These are phyloP conservation scores for Pontederia crassipes DNA, from an alignment of 176 grass and related monocot species.

Conservation along the genomic window DNA sequence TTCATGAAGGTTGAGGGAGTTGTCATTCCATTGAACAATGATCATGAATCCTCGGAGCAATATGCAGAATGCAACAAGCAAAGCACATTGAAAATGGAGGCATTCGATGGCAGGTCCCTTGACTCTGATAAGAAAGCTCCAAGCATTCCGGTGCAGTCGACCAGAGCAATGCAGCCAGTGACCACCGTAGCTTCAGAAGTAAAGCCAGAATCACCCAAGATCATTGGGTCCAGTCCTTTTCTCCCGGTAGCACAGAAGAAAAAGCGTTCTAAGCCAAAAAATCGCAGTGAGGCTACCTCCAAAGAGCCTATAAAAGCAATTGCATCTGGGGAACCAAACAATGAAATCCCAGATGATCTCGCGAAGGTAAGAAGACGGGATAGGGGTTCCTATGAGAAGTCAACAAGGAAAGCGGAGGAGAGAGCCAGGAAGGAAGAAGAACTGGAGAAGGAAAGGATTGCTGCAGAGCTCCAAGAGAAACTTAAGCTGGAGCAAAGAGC, in stretches of 20 bases:
- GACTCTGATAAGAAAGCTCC: conserved; percentile 59
- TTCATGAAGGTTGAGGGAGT: conserved; percentile 38
- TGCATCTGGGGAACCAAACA: conserved; percentile 6
- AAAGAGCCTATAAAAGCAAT: conserved; percentile 5
- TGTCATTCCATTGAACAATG: conserved; percentile 60
- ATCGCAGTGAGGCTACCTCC: conserved; percentile 18
- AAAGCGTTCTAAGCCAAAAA: conserved; percentile 37
- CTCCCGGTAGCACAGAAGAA: conserved; percentile 23
- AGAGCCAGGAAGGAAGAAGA: conserved; percentile 36
- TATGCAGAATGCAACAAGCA: conserved; percentile 65
- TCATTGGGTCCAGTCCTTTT: conserved; percentile 37
- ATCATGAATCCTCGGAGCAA: conserved; percentile 62
- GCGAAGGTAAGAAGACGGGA: conserved; percentile 28
- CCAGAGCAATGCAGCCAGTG: conserved; percentile 12
- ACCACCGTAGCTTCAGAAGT: conserved; percentile 13
- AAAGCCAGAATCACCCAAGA: conserved; percentile 20
- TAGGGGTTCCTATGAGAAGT: conserved; percentile 25
- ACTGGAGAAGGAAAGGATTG: conserved; percentile 33
- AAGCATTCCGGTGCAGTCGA: conserved; percentile 23
- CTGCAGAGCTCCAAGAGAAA: conserved; percentile 41
- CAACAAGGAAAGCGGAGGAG: conserved; percentile 35
- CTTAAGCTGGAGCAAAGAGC: conserved; percentile 61
- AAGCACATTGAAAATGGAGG: conserved; percentile 68
- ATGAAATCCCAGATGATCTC: conserved; percentile 28
- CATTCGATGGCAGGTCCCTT: conserved; percentile 74